phyloP scores from a whole-genome alignment of 2,329 filamentous ascomycete genomes.

The Cercospora zeina region DNA sequence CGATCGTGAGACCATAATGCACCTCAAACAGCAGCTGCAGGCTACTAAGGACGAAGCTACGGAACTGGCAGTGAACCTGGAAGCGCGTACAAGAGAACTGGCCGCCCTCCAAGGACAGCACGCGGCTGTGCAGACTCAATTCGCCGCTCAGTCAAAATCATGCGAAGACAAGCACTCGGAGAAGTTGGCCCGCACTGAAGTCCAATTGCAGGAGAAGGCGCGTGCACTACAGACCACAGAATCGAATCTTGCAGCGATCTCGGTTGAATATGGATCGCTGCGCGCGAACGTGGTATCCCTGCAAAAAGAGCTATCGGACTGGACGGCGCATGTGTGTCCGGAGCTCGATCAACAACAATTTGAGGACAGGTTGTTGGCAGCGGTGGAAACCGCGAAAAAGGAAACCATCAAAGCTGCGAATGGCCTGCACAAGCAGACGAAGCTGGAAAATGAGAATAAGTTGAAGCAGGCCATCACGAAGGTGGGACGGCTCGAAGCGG shows the following conservation, averaged over 20 bases:
- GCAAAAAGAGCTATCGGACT: constrained; percentile 1
- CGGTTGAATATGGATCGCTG: not conserved
- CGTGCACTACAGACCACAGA: constrained; percentile 1
- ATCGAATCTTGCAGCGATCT: not conserved
- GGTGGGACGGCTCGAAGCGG: constrained; percentile 11
- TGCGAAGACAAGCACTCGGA: not conserved
- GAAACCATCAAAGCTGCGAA: constrained; percentile 19
- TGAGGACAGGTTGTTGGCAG: not conserved
- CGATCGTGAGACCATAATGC: constrained; percentile 23
- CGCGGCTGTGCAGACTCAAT: not conserved
- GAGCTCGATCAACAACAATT: not conserved
- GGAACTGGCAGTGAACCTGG: constrained; percentile 15
- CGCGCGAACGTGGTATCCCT: constrained; percentile 1
- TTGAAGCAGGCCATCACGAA: constrained; percentile 19
- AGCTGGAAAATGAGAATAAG: constrained; percentile 23
- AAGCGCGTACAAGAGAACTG: not conserved
- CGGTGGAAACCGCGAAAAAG: not conserved
- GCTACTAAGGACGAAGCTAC: constrained; percentile 10
- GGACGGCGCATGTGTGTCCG: not conserved
- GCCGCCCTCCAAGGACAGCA: constrained; percentile 7
- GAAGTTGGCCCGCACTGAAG: constrained; percentile 5
- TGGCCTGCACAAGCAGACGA: constrained; percentile 14
- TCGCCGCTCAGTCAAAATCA: not conserved
- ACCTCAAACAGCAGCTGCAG: constrained; percentile 26
- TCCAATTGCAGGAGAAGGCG: constrained; percentile 5